These are phyloP conservation scores for Aureococcus anophagefferens DNA, from an alignment of 108 stramenopile species.

Conservation along the genomic window DNA sequence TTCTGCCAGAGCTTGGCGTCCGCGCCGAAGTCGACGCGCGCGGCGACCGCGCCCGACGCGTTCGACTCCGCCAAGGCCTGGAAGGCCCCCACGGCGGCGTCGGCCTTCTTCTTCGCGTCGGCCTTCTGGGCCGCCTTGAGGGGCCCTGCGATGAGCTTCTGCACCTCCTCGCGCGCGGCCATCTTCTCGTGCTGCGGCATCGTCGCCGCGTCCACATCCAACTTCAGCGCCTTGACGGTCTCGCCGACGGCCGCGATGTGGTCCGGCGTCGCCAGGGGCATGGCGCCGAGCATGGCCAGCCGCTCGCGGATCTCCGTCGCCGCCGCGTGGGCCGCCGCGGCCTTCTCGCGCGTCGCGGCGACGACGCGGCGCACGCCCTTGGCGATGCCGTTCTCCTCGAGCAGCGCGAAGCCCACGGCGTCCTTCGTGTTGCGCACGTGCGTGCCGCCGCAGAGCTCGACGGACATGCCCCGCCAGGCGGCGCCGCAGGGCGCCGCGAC, in stretches of 20 bases:
- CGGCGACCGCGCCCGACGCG: conserved; percentile 64
- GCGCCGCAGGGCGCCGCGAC: conserved; percentile 74
- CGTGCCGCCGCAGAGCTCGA: conserved; percentile 99
- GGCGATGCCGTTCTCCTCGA: conserved; percentile 92
- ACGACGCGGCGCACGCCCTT: conserved; percentile 96
- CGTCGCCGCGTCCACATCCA: conserved; percentile 50
- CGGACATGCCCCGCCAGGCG: conserved; percentile 75
- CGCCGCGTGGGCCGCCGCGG: conserved; percentile 59
- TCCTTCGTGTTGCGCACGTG: conserved; percentile 88
- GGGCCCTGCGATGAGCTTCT: conserved; percentile 45
- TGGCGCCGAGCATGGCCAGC: conserved; percentile 50
- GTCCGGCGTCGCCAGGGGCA: conserved; percentile 51
- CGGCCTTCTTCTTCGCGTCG: conserved; percentile 58
- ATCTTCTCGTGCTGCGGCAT: conserved; percentile 71
- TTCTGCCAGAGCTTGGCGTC: conserved; percentile 82
- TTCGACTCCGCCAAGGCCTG: conserved; percentile 50
- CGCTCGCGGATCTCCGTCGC: conserved; percentile 35
- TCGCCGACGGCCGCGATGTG: conserved; percentile 59
- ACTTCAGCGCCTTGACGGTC: conserved; percentile 56
- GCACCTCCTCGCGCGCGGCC: conserved; percentile 50
- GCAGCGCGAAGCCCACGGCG: conserved; percentile 77
- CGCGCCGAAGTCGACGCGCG: conserved; percentile 74
- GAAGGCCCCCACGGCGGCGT: conserved; percentile 52
- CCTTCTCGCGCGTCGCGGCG: conserved; percentile 76
- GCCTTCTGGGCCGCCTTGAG: conserved; percentile 73